Evolutionary conservation across 2,329 filamentous ascomycete genomes (phyloP).

Genomic region (Sphaerulina musiva): DNA sequence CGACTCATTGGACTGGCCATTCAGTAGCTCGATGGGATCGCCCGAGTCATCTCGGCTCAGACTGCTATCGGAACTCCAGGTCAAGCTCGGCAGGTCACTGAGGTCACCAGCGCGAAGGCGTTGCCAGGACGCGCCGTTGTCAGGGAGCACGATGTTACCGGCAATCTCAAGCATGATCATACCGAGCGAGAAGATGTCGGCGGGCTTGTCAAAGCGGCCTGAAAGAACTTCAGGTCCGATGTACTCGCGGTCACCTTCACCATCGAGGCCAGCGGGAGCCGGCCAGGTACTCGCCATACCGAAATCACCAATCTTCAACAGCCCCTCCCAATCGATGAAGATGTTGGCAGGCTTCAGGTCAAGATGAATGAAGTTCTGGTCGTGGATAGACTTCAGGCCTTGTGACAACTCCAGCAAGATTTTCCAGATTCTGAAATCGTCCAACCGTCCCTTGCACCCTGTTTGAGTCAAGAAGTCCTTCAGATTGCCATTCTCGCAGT

Average conservation of each 20-base stretch:
- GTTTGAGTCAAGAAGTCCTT: constrained; percentile 77
- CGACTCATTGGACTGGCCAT: constrained; percentile 26
- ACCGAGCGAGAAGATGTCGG: constrained; percentile 89
- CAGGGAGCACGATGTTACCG: constrained; percentile 85
- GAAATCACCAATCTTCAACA: constrained; percentile 80
- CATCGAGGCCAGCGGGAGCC: constrained; percentile 67
- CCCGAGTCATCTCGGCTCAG: constrained; percentile 69
- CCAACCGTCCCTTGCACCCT: constrained; percentile 76
- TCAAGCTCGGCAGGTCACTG: constrained; percentile 80
- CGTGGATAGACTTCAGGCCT: constrained; percentile 86
- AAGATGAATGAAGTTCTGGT: constrained; percentile 76
- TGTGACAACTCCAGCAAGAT: constrained; percentile 74
- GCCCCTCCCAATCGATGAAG: constrained; percentile 72
- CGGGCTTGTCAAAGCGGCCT: constrained; percentile 80
- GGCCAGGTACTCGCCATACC: constrained; percentile 76
- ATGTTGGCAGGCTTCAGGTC: constrained; percentile 83
- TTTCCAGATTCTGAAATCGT: constrained; percentile 99
- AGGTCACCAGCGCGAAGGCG: constrained; percentile 83
- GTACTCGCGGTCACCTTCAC: constrained; percentile 93
- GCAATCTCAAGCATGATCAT: constrained; percentile 93
- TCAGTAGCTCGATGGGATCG: constrained; percentile 45
- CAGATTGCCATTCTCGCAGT: constrained; percentile 87
- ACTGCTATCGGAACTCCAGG: constrained; percentile 62
- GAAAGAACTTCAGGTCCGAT: constrained; percentile 88
- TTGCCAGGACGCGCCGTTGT: constrained; percentile 88